Conservation (phyloP, 2,329 filamentous ascomycete species). For the Neonectria sp. region DNA sequence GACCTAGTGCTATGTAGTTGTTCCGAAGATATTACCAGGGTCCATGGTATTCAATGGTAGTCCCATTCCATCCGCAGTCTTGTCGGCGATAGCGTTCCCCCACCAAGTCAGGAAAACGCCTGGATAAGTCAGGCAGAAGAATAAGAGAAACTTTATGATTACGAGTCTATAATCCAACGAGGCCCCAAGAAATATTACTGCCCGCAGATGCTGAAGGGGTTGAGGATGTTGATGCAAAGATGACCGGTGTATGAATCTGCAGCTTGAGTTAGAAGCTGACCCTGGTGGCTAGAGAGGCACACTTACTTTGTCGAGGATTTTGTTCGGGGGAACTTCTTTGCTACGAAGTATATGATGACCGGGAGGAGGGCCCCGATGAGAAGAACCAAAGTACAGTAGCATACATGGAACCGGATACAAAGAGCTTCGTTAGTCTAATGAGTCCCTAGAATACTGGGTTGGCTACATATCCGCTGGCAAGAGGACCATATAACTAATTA, state of each 20-base stretch:
- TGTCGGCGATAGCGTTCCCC: slow-evolving; percentile 66
- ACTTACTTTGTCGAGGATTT: slow-evolving; percentile 4
- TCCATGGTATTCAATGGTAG: slow-evolving; percentile 43
- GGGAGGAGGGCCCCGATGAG: slow-evolving; percentile 17
- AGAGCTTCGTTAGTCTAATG: slow-evolving; percentile 58
- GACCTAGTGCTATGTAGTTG: slow-evolving; percentile 47
- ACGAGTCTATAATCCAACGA: slow-evolving; percentile 59
- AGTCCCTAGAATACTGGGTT: slow-evolving; percentile 73
- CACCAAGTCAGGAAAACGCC: slow-evolving; percentile 58
- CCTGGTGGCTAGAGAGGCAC: not conserved
- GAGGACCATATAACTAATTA: slow-evolving; percentile 42
- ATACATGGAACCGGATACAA: slow-evolving; percentile 22
- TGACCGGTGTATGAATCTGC: slow-evolving; percentile 17
- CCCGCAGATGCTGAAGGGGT: slow-evolving; percentile 71
- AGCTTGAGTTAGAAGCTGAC: not conserved
- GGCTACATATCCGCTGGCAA: slow-evolving; percentile 51
- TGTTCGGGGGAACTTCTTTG: slow-evolving; percentile 7
- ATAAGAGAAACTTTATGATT: slow-evolving; percentile 52
- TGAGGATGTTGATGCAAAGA: slow-evolving; percentile 8
- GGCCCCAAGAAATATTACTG: slow-evolving; percentile 72
- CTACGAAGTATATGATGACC: slow-evolving; percentile 10
- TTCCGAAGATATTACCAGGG: slow-evolving; percentile 50
- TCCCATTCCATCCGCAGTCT: slow-evolving; percentile 50
- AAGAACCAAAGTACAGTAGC: slow-evolving; percentile 26
- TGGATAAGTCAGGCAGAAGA: slow-evolving; percentile 50